Evolutionary conservation across 2,329 filamentous ascomycete species (phyloP), one percentile per base, ranked within the genome.

Genomic region (Geoglossum cookeanum): DNA sequence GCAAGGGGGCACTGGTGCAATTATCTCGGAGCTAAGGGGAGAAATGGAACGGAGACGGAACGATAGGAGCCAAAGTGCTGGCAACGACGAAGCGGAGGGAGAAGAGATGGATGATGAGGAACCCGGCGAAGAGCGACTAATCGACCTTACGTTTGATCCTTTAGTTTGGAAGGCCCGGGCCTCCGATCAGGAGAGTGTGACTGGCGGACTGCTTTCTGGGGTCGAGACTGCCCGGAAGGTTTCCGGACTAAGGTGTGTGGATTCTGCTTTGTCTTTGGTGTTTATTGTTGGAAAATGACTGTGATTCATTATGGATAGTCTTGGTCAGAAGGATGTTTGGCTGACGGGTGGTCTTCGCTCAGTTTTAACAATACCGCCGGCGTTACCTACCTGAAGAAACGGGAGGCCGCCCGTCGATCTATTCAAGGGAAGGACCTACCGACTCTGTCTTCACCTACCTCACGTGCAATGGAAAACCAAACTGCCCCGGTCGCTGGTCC

Each of bases 1-100:
- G 2, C 68, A 72, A 58, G 75, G 74, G 1, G 73, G 74, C n/a
- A 61, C 73, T 11, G 63, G 68, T 11, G 63, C 59, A n/a, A 71
- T 76, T 54, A 32, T 53, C 5, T 15, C 11, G 32, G 49, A 30
- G 56, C 67, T 9, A 59, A 63, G 17, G 60, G 61, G 37, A 60
- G 52, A 65, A 58, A 57, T 55, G n/a, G 55, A 51, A 8, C 35
- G 48, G 44, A 30, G 30, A 42, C 55, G 54, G 48, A 56, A 65
- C 37, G 68, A 70, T 58, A 17, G 58, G 54, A 7, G 58, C 17
- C 35, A 59, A 55, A 37, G 57, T 53, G 60, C 48, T 55, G 62
- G 39, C 60, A 64, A 17, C 2, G 54, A 59, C 1, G 56, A 58
- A 7, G 55, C 60, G 6, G 59, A 61, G 15, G 58, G 63, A 13